A percentile compares a stretch with the other conserved stretches of the same genome.
These are phyloP conservation scores for Lactarius indigo DNA, from an alignment of 768 basidiomycete species.

Conservation along the genomic window DNA sequence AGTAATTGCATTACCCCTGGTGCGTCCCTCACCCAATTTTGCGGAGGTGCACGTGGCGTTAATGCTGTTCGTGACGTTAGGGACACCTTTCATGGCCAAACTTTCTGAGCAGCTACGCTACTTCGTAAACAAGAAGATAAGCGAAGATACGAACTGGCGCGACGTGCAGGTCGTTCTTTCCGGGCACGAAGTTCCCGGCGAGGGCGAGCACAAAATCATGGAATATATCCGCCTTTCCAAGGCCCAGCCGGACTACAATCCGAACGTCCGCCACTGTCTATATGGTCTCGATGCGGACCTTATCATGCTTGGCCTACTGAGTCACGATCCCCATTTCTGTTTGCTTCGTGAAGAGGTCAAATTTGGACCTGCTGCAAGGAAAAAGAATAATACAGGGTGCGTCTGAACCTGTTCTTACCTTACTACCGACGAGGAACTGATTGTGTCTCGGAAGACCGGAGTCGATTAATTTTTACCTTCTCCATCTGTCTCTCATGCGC, in stretches of 20 bases:
- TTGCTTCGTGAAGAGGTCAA: slow-evolving; percentile 96
- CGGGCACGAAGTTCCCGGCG: slow-evolving; percentile 97
- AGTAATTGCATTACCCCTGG: slow-evolving; percentile 99
- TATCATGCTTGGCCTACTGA: slow-evolving; percentile 95
- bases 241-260: slow-evolving; percentile 94
- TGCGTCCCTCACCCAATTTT: slow-evolving; percentile 35
- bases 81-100: slow-evolving; percentile 92
- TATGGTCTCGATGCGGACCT: slow-evolving; percentile 98
- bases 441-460: slow-evolving; percentile 45
- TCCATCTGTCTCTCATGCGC: slow-evolving; percentile 91
- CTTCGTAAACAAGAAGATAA: slow-evolving; percentile 97
- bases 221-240: slow-evolving; percentile 95
- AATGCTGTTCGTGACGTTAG: slow-evolving; percentile 36
- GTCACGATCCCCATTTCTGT: slow-evolving; percentile 99
- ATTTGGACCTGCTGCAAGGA: slow-evolving; percentile 79
- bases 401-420: slow-evolving; percentile 14
- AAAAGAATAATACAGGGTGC: slow-evolving; percentile 61
- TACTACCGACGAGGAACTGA: neutral
- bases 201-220: slow-evolving; percentile 99
- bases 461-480: slow-evolving; percentile 86
- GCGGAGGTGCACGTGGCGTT: neutral
- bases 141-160: slow-evolving; percentile 95
- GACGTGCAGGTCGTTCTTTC: slow-evolving; percentile 89
- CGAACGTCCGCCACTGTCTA: slow-evolving; percentile 94
- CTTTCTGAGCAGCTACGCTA: slow-evolving; percentile 92